Base-by-base conservation (phyloP, 345 rosid genomes). In the Hypericum androsaemum region DNA sequence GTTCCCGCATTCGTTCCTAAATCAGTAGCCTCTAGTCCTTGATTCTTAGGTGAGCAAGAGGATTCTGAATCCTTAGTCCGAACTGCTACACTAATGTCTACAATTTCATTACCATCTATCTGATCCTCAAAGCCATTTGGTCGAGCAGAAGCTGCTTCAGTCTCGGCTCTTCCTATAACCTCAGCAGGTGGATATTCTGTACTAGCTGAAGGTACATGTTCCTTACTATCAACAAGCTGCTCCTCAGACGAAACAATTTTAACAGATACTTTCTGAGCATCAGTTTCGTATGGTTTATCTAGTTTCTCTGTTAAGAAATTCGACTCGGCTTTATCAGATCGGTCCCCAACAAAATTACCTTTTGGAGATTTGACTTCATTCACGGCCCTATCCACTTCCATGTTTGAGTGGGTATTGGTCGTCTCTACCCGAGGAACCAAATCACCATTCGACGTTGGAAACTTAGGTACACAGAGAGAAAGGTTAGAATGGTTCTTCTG, bases 51-150 rank as follows among this genome's bases (percentile, higher is more conserved):
- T 12, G 84, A 74, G 68, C 77, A 75, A 64, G 84, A 83, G 61
- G 86, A 83, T 61, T 80, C 87, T 28, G 78, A 75, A 62, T 81
- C 82, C 65, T 74, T 80, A 28, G 63, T 54, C 63, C 66, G 76
- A 47, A 59, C 47, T 64, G 66, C 71, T 22, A 62, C 72, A 43
- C 69, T 68, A 43, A 62, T 61, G 45, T 45, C 62, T 70, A 68
- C 67, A 46, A 58, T 67, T 52, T 78, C 80, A 79, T 64, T 67
- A 56, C 54, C 60, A 47, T 78, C 80, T 56, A 53, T 71, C 39
- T 59, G 49, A 53, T 78, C 79, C 60, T 51, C 52, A 64, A 69
- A 61, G 43, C 71, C 75, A 64, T 77, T 82, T 51, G 63, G 62
- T 69, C 55, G 70, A 53, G 62, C 56, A 57, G 63, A 56, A 62